Conservation (phyloP, 78 protist genomes). For the Polysphondylium violaceum region DNA sequence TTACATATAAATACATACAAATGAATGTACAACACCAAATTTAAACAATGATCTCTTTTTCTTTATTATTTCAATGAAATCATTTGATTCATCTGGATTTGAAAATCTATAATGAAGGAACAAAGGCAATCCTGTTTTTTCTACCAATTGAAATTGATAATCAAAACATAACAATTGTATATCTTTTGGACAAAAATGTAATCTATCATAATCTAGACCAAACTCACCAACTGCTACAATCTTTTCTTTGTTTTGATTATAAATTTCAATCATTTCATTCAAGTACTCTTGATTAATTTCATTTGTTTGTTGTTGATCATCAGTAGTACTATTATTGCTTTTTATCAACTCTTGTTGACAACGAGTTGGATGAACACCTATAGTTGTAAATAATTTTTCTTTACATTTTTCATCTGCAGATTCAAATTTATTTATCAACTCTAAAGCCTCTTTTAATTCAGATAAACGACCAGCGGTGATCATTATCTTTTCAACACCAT, state of each 20-base stretch:
- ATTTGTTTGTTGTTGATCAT: not conserved
- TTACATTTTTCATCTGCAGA: not conserved
- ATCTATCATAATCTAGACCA: slow-evolving; percentile 83
- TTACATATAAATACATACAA: slow-evolving; percentile 20
- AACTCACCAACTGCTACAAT: slow-evolving; percentile 79
- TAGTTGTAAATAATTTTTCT: slow-evolving; percentile 58
- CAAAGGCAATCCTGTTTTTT: slow-evolving; percentile 44
- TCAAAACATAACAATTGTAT: slow-evolving; percentile 70
- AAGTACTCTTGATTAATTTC: slow-evolving; percentile 30
- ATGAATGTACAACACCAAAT: slow-evolving; percentile 83
- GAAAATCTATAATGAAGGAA: slow-evolving; percentile 73
- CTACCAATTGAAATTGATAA: slow-evolving; percentile 49
- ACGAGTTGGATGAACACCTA: slow-evolving; percentile 85
- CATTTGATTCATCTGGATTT: slow-evolving; percentile 4
- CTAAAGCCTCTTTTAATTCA: slow-evolving; percentile 49
- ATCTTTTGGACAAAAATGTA: slow-evolving; percentile 71
- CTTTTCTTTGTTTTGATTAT: slow-evolving; percentile 26
- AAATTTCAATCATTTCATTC: not conserved
- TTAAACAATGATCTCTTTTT: slow-evolving; percentile 41
- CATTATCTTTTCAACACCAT: slow-evolving; percentile 66
- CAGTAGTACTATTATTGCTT: not conserved
- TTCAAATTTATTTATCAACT: slow-evolving; percentile 12
- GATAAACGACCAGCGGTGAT: slow-evolving; percentile 53
- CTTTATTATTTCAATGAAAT: slow-evolving; percentile 59
- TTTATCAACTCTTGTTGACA: slow-evolving; percentile 26